phyloP scores from a whole-genome alignment of 371 early-diverging fungal species.

The Mucor sp. region DNA sequence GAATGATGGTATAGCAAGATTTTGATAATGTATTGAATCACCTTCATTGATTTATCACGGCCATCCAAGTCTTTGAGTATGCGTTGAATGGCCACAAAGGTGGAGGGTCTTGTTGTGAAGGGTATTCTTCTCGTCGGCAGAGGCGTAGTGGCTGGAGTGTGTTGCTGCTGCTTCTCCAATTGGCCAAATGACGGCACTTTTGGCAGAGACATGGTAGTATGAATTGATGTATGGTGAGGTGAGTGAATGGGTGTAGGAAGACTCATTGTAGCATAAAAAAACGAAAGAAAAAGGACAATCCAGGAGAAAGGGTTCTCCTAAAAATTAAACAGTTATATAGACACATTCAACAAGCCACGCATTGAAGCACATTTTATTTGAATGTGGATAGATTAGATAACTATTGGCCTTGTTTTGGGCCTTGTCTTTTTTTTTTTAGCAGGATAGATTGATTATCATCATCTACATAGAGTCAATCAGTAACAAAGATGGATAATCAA shows the following conservation, averaged over 20 bases:
- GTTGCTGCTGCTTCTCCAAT: not conserved
- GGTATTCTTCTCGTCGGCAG: not conserved
- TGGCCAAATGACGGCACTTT: not conserved
- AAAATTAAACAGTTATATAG: not conserved
- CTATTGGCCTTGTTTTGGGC: too few relatives aligned
- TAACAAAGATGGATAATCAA: too few relatives aligned
- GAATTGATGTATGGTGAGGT: not conserved
- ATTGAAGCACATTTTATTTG: not conserved
- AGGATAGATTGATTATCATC: too few relatives aligned
- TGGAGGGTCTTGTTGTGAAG: not conserved
- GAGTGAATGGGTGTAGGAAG: not conserved
- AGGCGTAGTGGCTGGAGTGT: not conserved
- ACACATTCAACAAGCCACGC: not conserved
- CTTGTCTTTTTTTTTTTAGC: too few relatives aligned
- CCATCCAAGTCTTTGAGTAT: slow-evolving; percentile 56
- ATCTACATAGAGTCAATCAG: too few relatives aligned
- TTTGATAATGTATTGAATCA: slow-evolving; percentile 73
- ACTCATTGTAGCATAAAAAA: not conserved
- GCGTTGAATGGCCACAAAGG: not conserved
- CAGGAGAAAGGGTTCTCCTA: not conserved
- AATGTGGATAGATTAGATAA: not conserved
- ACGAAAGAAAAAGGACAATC: not conserved
- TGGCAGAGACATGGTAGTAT: not conserved
- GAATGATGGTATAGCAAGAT: slow-evolving; percentile 44
- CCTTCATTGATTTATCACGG: slow-evolving; percentile 78